Evolutionary conservation across 306 rosid species (phyloP).

Genomic region (Cicer cuneatum): DNA sequence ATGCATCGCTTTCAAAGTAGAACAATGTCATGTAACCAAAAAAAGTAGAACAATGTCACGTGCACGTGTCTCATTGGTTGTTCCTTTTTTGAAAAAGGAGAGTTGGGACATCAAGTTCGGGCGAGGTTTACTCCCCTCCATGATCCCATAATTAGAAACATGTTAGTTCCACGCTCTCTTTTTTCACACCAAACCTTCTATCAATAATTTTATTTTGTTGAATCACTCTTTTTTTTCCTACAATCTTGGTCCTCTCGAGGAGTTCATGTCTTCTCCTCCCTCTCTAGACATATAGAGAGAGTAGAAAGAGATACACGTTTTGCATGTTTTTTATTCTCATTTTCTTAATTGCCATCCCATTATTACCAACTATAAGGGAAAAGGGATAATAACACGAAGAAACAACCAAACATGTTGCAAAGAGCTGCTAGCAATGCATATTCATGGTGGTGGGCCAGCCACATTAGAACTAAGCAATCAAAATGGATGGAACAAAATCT

Average conservation of each 20-base stretch:
- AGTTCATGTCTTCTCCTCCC: slow-evolving; percentile 57
- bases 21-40: not conserved
- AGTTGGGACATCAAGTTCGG: slow-evolving; percentile 48
- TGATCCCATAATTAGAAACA: slow-evolving; percentile 61
- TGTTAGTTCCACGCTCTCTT: slow-evolving; percentile 51
- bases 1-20: not conserved
- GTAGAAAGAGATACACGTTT: slow-evolving; percentile 39
- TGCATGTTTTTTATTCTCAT: slow-evolving; percentile 45
- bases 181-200: slow-evolving; percentile 29
- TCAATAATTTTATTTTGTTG: slow-evolving; percentile 11
- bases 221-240: slow-evolving; percentile 26
- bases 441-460: slow-evolving; percentile 99
- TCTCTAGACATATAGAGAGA: slow-evolving; percentile 41
- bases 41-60: not conserved
- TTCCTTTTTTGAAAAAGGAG: not conserved
- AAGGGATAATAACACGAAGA: not conserved
- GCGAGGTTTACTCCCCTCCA: slow-evolving; percentile 90
- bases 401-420: slow-evolving; percentile 70
- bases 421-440: slow-evolving; percentile 99
- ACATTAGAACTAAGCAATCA: slow-evolving; percentile 96
- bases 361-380: slow-evolving; percentile 31
- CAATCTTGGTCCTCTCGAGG: slow-evolving; percentile 32
- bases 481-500: slow-evolving; percentile 98
- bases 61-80: not conserved
- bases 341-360: slow-evolving; percentile 2